Percentiles rank a stretch among this genome's conserved stretches.
Evolutionary conservation across 495 filamentous ascomycete genomes (phyloP).

Genomic region (Aspergillus ellipticus): DNA sequence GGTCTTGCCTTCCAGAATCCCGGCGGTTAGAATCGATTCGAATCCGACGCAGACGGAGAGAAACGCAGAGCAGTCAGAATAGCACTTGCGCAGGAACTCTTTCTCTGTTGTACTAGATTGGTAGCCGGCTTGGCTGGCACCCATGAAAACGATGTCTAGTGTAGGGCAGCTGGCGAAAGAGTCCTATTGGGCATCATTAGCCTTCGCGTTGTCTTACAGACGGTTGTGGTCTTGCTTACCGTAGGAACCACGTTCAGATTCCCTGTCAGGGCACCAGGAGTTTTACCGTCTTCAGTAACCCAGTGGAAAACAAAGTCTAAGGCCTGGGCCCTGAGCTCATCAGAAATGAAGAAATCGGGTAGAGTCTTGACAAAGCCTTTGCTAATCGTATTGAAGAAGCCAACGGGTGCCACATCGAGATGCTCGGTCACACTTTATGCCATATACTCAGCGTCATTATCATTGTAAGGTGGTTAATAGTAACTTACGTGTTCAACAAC

Average conservation of each 20-base stretch:
- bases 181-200: neutral
- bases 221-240: neutral
- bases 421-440: neutral
- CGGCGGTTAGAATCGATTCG: neutral
- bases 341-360: neutral
- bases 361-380: neutral
- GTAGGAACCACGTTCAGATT: neutral
- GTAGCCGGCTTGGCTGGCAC: neutral
- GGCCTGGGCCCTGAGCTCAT: neutral
- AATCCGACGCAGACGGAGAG: neutral
- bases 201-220: neutral
- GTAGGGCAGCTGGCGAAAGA: neutral
- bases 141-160: neutral
- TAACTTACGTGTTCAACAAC: constrained; percentile 3
- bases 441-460: neutral
- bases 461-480: neutral
- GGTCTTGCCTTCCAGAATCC: neutral
- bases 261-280: neutral
- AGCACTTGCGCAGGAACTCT: neutral
- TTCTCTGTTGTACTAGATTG: neutral
- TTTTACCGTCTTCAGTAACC: neutral
- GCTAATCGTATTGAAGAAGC: neutral
- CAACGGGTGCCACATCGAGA: neutral
- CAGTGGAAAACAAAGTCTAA: neutral
- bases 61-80: neutral